Conservation (phyloP, 768 basidiomycete species). For the Goffeauzyma gilvescens region DNA sequence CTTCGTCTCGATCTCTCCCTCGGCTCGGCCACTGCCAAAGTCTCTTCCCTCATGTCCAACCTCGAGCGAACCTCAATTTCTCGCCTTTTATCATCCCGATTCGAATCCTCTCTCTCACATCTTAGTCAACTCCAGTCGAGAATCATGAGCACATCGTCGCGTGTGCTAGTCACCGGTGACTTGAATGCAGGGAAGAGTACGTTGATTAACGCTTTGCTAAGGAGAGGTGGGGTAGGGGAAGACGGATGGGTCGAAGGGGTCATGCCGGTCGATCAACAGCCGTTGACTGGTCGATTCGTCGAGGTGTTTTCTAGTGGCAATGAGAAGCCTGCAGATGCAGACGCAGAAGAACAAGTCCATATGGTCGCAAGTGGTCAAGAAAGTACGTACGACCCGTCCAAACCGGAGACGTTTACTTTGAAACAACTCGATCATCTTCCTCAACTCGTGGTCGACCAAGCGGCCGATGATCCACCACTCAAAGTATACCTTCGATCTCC, state of each 20-base stretch:
- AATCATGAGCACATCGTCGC: conserved; percentile 76
- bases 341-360: conserved; percentile 54
- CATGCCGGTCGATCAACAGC: conserved; percentile 96
- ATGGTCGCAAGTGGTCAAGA: conserved; percentile 39
- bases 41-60: conserved; percentile 64
- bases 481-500: conserved; percentile 78
- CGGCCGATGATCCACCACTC: conserved; percentile 45
- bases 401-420: conserved; percentile 59
- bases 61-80: conserved; percentile 86
- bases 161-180: conserved; percentile 94
- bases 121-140: conserved; percentile 68
- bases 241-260: conserved; percentile 32
- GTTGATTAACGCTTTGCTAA: conserved; percentile 83
- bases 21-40: conserved; percentile 45
- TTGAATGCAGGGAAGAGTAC: conserved; percentile 97
- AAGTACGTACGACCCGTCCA: conserved; percentile 43
- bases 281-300: conserved; percentile 89
- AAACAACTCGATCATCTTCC: conserved; percentile 54
- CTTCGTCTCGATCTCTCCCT: conserved; percentile 84
- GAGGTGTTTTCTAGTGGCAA: conserved; percentile 79
- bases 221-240: conserved; percentile 40
- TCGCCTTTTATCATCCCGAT: conserved; percentile 69
- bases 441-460: conserved; percentile 55
- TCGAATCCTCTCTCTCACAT: conserved; percentile 53
- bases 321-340: neutral